These are phyloP conservation scores for Bimuria novae-zelandiae DNA, from an alignment of 2,329 filamentous ascomycete species.

Conservation along the genomic window DNA sequence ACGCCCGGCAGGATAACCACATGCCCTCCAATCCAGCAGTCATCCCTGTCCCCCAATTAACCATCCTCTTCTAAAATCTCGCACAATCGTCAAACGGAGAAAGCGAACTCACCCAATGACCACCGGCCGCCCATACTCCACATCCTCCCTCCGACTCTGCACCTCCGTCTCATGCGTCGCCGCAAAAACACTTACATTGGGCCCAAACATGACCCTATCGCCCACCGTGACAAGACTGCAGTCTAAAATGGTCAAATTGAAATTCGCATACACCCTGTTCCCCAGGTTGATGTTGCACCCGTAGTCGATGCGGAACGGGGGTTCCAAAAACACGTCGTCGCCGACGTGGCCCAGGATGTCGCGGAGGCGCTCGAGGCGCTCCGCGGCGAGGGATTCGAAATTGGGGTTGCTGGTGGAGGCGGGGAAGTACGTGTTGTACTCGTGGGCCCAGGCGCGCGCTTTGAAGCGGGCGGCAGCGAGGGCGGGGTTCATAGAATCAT, in stretches of 20 bases:
- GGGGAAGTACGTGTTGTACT: constrained; percentile 58
- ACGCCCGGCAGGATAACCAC: constrained; percentile 48
- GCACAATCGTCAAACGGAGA: not conserved
- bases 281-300: constrained; percentile 68
- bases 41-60: not conserved
- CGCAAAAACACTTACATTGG: constrained; percentile 57
- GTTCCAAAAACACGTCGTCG: constrained; percentile 58
- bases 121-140: constrained; percentile 57
- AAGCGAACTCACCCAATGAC: constrained; percentile 1
- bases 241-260: constrained; percentile 57
- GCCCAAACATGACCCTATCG: constrained; percentile 57
- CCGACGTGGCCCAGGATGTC: constrained; percentile 40
- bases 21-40: constrained; percentile 21
- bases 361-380: constrained; percentile 32
- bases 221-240: constrained; percentile 59
- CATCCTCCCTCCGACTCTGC: constrained; percentile 51
- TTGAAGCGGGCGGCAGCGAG: constrained; percentile 58
- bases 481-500: constrained; percentile 56
- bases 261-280: constrained; percentile 67
- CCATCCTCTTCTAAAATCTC: not conserved
- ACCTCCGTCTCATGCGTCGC: constrained; percentile 60
- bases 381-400: constrained; percentile 32
- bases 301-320: constrained; percentile 67
- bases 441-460: constrained; percentile 60
- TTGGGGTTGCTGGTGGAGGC: constrained; percentile 20